Percentiles rank a stretch among this genome's conserved stretches.
phyloP scores from a whole-genome alignment of 2,329 filamentous ascomycete species.

The Alternaria conjuncta region DNA sequence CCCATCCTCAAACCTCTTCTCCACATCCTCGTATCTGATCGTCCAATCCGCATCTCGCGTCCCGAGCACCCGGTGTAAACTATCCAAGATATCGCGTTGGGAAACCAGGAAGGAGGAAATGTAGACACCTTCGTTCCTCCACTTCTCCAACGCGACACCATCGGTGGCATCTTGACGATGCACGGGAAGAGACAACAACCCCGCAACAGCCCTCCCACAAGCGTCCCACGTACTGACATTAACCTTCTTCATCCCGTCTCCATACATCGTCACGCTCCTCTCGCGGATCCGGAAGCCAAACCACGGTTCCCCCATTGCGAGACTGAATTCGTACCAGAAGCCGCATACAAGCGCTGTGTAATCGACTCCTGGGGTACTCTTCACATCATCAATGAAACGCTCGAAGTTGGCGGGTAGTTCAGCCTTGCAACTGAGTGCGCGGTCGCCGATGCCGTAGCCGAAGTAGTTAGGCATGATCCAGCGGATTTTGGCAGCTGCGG shows the following conservation, averaged over 20 bases:
- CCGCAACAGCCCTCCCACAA: constrained; percentile 43
- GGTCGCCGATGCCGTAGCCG: background rate
- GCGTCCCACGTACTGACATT: constrained; percentile 64
- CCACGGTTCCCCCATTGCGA: constrained; percentile 31
- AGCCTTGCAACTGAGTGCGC: background rate
- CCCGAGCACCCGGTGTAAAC: constrained; percentile 64
- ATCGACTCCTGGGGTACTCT: background rate
- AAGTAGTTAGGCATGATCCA: background rate
- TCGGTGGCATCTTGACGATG: constrained; percentile 16
- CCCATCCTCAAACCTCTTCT: constrained; percentile 58
- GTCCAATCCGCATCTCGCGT: constrained; percentile 67
- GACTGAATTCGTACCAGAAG: constrained; percentile 51
- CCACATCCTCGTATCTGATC: constrained; percentile 56
- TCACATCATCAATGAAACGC: constrained; percentile 12
- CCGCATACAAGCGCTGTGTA: constrained; percentile 25
- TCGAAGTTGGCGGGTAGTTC: background rate
- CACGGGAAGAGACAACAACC: constrained; percentile 53
- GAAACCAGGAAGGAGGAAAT: constrained; percentile 43
- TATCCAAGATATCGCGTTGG: constrained; percentile 70
- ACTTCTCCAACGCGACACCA: constrained; percentile 7
- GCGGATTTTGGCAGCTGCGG: fast-evolving
- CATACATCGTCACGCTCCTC: constrained; percentile 34
- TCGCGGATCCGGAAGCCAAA: constrained; percentile 50
- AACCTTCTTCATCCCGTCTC: constrained; percentile 36
- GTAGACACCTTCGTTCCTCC: constrained; percentile 16